These are phyloP conservation scores for Filobasidium uniguttulatum DNA, from an alignment of 1,284 basidiomycete species.

Conservation along the genomic window DNA sequence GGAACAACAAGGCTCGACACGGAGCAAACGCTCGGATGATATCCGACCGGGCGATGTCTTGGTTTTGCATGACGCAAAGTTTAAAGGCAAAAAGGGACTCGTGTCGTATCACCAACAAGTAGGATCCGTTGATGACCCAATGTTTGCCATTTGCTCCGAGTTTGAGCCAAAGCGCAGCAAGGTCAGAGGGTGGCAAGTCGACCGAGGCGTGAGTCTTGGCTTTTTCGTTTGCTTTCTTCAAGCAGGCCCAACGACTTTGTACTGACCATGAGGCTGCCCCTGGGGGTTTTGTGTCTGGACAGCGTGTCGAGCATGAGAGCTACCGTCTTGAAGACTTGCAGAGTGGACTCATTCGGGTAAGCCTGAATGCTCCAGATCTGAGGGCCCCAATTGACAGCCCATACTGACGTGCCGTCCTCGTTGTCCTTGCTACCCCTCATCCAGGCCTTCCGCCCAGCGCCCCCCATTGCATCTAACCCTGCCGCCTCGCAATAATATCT, in stretches of 20 bases:
- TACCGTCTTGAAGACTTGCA: slow-evolving; percentile 81
- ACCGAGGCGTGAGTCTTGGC: slow-evolving; percentile 25
- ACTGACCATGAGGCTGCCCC: background rate
- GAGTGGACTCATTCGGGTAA: slow-evolving; percentile 61
- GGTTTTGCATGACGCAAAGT: slow-evolving; percentile 56
- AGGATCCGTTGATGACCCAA: slow-evolving; percentile 46
- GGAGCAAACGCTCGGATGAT: slow-evolving; percentile 59
- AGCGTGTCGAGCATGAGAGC: slow-evolving; percentile 55
- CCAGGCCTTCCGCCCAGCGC: too few species aligned
- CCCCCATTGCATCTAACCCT: too few species aligned
- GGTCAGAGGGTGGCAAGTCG: slow-evolving; percentile 59
- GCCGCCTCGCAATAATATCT: too few species aligned
- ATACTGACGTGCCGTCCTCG: too few species aligned
- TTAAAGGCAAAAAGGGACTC: slow-evolving; percentile 74
- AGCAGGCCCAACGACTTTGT: too few species aligned
- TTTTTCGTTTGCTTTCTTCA: background rate
- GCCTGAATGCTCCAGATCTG: slow-evolving; percentile 14
- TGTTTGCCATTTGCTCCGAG: slow-evolving; percentile 64
- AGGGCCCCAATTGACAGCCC: too few species aligned
- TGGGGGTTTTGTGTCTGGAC: slow-evolving; percentile 37
- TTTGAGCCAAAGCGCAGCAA: slow-evolving; percentile 66
- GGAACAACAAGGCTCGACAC: slow-evolving; percentile 50
- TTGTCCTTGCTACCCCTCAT: too few species aligned
- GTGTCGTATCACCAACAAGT: slow-evolving; percentile 54
- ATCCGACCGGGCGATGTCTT: slow-evolving; percentile 68